phyloP scores from a whole-genome alignment of 163 green algal genomes.

The Coccomyxa subellipsoidea region DNA sequence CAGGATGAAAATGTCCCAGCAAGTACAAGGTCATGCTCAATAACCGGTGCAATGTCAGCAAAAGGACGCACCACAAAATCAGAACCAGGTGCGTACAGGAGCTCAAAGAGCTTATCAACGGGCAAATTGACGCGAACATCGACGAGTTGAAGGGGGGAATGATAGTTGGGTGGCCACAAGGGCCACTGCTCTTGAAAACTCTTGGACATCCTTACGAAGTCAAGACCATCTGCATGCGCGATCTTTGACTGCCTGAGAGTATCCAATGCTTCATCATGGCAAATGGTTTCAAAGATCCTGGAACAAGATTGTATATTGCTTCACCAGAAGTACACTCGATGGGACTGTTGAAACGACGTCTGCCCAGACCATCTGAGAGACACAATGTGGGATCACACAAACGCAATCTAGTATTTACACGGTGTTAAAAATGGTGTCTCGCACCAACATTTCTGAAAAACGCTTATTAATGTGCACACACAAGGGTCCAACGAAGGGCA shows the following conservation, averaged over 20 bases:
- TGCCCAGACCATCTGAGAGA: too few relatives aligned
- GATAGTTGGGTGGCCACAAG: neutral
- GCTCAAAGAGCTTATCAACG: slow-evolving; percentile 5
- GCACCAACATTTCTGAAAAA: too few relatives aligned
- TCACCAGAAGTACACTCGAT: neutral
- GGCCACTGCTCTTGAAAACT: neutral
- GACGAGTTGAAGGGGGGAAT: neutral
- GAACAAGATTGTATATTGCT: neutral
- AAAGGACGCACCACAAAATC: slow-evolving; percentile 20
- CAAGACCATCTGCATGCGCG: neutral
- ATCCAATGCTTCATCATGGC: neutral
- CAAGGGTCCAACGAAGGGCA: too few relatives aligned
- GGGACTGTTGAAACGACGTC: too few relatives aligned
- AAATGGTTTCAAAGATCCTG: neutral
- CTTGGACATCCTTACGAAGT: neutral
- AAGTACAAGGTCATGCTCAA: too few relatives aligned
- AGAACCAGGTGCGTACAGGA: slow-evolving; percentile 3
- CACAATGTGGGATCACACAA: too few relatives aligned
- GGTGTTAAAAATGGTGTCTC: too few relatives aligned
- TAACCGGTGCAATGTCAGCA: neutral
- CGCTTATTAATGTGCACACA: too few relatives aligned
- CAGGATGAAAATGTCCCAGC: too few relatives aligned
- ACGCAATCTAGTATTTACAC: too few relatives aligned
- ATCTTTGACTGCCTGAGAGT: neutral
- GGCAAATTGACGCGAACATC: neutral